Conservation (phyloP, 2,329 filamentous ascomycete genomes). For the Alternaria brassicicola region DNA sequence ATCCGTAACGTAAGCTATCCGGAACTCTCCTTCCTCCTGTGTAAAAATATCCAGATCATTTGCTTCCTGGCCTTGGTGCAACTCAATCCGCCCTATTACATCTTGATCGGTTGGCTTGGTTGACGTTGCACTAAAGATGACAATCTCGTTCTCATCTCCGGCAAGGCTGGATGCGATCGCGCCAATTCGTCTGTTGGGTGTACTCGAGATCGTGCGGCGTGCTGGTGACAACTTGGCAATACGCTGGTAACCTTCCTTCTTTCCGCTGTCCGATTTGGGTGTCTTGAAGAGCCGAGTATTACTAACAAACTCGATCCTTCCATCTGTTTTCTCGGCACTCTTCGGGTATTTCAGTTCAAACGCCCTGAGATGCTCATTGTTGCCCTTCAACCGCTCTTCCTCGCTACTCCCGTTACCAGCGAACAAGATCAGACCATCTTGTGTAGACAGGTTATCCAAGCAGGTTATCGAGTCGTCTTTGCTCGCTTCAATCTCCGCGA, state of each 20-base stretch:
- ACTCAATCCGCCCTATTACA: conserved; percentile 60
- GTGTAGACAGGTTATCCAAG: conserved; percentile 69
- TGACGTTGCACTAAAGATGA: conserved; percentile 74
- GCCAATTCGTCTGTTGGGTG: conserved; percentile 68
- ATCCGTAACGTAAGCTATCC: conserved; percentile 79
- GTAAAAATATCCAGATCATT: conserved; percentile 74
- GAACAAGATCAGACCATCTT: conserved; percentile 62
- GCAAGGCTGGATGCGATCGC: conserved; percentile 80
- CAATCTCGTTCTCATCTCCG: conserved; percentile 72
- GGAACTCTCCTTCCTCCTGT: conserved; percentile 66
- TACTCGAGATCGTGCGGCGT: conserved; percentile 51
- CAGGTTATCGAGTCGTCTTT: conserved; percentile 91
- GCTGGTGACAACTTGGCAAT: conserved; percentile 63
- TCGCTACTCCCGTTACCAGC: conserved; percentile 80
- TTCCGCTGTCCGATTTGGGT: conserved; percentile 46
- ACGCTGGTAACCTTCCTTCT: conserved; percentile 66
- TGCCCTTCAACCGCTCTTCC: conserved; percentile 72
- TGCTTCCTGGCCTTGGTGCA: conserved; percentile 62
- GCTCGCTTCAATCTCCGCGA: conserved; percentile 77
- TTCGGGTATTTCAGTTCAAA: conserved; percentile 68
- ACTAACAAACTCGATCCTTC: conserved; percentile 55
- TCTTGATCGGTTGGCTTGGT: conserved; percentile 56
- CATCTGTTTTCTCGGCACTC: conserved; percentile 38
- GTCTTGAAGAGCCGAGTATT: conserved; percentile 60
- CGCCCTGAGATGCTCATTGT: conserved; percentile 83